phyloP scores from a whole-genome alignment of 176 grass and related monocot genomes.

The Phoenix dactylifera region DNA sequence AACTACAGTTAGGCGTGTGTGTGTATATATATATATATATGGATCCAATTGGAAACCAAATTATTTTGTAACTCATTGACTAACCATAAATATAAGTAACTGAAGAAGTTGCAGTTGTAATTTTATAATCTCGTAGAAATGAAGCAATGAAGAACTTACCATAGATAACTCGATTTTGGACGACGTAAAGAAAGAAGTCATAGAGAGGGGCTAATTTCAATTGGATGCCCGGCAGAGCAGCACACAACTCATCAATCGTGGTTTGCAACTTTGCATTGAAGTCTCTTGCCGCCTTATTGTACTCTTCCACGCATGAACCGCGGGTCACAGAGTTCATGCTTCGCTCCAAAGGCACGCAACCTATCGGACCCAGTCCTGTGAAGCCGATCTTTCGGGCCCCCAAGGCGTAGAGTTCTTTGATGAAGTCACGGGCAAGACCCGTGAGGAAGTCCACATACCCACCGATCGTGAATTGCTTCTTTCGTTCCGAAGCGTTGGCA shows the following conservation, averaged over 20 bases:
- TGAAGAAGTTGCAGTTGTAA: too few species aligned
- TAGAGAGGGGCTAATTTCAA: slow-evolving; percentile 40
- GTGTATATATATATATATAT: too few species aligned
- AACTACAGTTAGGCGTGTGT: too few species aligned
- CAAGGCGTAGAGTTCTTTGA: slow-evolving; percentile 37
- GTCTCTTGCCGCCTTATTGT: slow-evolving; percentile 34
- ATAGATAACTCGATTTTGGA: slow-evolving; percentile 22
- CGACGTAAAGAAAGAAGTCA: slow-evolving; percentile 21
- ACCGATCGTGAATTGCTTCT: slow-evolving; percentile 29
- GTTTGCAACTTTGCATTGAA: slow-evolving; percentile 37
- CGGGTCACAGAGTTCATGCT: slow-evolving; percentile 7
- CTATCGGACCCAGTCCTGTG: slow-evolving; percentile 36
- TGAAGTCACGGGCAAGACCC: slow-evolving; percentile 26
- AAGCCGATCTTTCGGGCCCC: slow-evolving; percentile 60
- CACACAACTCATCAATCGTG: slow-evolving; percentile 22
- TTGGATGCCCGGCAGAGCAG: slow-evolving; percentile 24
- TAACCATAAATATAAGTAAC: too few species aligned
- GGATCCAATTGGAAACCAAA: too few species aligned
- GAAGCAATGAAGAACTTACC: slow-evolving; percentile 14
- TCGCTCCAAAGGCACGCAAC: slow-evolving; percentile 43
- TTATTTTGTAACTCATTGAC: too few species aligned
- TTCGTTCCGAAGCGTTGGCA: slow-evolving; percentile 24
- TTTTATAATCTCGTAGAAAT: too few species aligned
- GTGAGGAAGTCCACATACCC: slow-evolving; percentile 42
- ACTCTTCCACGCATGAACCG: slow-evolving; percentile 28